phyloP scores from a whole-genome alignment of 176 grass and related monocot genomes.

The Dendrocalamus sinicus region DNA sequence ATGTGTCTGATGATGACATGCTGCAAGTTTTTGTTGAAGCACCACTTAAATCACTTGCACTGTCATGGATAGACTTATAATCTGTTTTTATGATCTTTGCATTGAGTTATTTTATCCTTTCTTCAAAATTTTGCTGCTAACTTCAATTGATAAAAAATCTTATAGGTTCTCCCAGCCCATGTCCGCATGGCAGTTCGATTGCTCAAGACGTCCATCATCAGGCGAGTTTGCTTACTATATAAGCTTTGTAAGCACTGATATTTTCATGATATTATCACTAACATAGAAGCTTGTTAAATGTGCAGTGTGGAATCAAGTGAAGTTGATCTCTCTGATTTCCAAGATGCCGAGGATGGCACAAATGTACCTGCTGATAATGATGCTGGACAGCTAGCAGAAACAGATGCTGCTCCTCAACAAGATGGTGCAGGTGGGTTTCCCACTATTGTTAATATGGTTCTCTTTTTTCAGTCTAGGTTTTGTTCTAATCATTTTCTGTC shows the following conservation, averaged over 20 bases:
- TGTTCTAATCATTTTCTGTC: slow-evolving; percentile 10
- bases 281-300: slow-evolving; percentile 24
- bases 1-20: slow-evolving; percentile 11
- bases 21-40: neutral
- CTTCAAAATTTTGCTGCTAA: slow-evolving; percentile 21
- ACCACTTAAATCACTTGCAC: neutral
- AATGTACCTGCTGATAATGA: slow-evolving; percentile 46
- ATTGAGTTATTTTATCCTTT: neutral
- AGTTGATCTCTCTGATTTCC: slow-evolving; percentile 97
- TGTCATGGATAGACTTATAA: slow-evolving; percentile 6
- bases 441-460: neutral
- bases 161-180: slow-evolving; percentile 83
- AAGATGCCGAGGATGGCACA: slow-evolving; percentile 65
- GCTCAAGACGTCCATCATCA: slow-evolving; percentile 98
- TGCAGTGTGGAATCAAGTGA: slow-evolving; percentile 99
- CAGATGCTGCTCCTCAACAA: slow-evolving; percentile 46
- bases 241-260: slow-evolving; percentile 18
- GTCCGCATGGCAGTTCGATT: slow-evolving; percentile 91
- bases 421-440: slow-evolving; percentile 54
- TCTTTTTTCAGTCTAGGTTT: neutral
- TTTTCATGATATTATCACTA: slow-evolving; percentile 27
- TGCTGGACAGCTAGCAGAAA: slow-evolving; percentile 35
- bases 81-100: neutral
- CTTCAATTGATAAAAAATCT: slow-evolving; percentile 25
- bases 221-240: slow-evolving; percentile 45